Conservation (phyloP, 208 protist genomes). For the Leishmania guyanensis region DNA sequence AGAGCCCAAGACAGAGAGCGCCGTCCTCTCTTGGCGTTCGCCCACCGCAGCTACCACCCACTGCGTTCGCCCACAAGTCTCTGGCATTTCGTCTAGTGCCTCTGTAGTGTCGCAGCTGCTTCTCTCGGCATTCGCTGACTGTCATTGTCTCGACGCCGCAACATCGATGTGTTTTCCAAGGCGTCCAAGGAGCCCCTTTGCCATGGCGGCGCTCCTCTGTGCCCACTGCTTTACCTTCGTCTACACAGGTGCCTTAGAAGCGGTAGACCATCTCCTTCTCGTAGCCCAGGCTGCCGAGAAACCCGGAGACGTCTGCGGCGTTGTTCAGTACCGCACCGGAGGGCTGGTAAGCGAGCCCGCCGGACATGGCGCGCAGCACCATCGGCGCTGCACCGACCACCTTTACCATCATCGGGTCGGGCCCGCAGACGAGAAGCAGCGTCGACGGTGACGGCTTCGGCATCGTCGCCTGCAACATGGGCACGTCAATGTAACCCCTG, state of each 20-base stretch:
- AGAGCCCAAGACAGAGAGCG: not conserved
- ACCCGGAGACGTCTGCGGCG: constrained; percentile 72
- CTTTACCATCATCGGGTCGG: constrained; percentile 84
- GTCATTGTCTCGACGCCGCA: not conserved
- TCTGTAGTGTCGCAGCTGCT: not conserved
- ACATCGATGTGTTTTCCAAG: not conserved
- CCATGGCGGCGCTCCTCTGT: not conserved
- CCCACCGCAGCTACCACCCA: not conserved
- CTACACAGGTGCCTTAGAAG: constrained; percentile 47
- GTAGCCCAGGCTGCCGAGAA: constrained; percentile 72
- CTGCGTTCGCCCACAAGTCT: no score
- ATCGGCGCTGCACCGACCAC: constrained; percentile 58
- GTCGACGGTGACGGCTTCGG: constrained; percentile 69
- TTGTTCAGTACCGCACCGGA: constrained; percentile 79
- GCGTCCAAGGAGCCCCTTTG: not conserved
- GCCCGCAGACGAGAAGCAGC: constrained; percentile 87
- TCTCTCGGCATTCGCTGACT: not conserved
- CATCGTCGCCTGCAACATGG: constrained; percentile 80
- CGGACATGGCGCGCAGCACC: constrained; percentile 74
- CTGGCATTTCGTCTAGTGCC: not conserved
- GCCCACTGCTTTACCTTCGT: not conserved
- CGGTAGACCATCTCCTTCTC: constrained; percentile 86
- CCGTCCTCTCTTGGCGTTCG: no score
- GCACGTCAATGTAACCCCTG: constrained; percentile 71
- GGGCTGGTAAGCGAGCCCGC: constrained; percentile 78